A percentile compares a stretch with the other conserved stretches of the same genome.
Conservation (phyloP, 2,329 filamentous ascomycete species). For the Fonsecaea monophora region DNA sequence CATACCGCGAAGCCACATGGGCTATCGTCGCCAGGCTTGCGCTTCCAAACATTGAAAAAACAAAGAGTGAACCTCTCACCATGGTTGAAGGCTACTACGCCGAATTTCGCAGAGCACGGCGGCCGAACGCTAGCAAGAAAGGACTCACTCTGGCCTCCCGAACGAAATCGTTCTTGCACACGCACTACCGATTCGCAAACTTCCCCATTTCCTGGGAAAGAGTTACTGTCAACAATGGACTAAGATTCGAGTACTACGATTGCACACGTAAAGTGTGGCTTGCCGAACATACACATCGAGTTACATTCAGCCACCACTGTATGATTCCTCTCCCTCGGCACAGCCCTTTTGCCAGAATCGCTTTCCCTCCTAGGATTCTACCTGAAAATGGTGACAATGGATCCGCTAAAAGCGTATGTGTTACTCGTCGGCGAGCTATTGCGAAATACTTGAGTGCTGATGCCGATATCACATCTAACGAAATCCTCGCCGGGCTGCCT, state of each 20-base stretch:
- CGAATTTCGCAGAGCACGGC: conserved; percentile 42
- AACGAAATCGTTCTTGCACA: conserved; percentile 55
- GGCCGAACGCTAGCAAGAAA: conserved; percentile 1
- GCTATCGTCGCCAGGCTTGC: conserved; percentile 51
- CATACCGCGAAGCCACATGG: conserved; percentile 63
- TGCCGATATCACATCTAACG: conserved; percentile 58
- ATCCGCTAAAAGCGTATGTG: not conserved
- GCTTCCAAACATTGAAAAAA: conserved; percentile 35
- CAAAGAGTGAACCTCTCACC: conserved; percentile 37
- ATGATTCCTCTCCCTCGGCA: conserved; percentile 46
- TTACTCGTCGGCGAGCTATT: not conserved
- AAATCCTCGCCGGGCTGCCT: conserved; percentile 54
- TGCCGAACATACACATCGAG: conserved; percentile 41
- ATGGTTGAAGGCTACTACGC: conserved; percentile 45
- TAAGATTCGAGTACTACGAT: conserved; percentile 60
- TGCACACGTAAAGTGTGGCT: conserved; percentile 47
- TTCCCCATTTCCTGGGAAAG: conserved; percentile 53
- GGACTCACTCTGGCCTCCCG: conserved; percentile 53
- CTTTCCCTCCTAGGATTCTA: conserved; percentile 40
- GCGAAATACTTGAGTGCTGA: conserved; percentile 40
- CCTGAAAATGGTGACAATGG: not conserved
- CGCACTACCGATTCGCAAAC: conserved; percentile 55
- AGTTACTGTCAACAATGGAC: conserved; percentile 56
- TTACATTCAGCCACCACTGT: conserved; percentile 58
- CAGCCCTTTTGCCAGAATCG: conserved; percentile 48